Conservation (phyloP, 306 rosid species). For the Quercus robur region DNA sequence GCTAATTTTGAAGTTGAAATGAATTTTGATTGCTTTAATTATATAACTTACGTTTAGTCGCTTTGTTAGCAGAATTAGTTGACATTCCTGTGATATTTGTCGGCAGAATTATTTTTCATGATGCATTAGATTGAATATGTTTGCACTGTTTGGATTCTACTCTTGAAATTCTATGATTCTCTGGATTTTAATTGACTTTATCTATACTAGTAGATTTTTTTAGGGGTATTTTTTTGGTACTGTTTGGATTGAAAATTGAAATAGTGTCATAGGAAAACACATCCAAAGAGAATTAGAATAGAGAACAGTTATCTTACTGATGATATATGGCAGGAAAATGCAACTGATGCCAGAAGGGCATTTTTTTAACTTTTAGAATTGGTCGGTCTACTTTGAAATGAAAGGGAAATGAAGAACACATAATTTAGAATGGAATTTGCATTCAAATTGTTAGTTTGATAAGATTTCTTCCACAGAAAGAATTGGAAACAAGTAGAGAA, state of each 20-base stretch:
- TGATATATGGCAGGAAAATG: background rate
- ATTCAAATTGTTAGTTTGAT: background rate
- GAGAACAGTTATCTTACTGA: background rate
- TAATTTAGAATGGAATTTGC: background rate
- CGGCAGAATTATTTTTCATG: background rate
- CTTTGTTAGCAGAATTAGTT: background rate
- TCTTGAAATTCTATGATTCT: background rate
- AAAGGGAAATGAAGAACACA: background rate
- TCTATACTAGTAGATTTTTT: background rate
- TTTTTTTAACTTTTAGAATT: background rate
- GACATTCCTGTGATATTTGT: background rate
- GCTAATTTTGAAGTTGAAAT: background rate
- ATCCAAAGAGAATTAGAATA: background rate
- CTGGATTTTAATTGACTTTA: background rate
- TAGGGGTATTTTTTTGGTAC: background rate
- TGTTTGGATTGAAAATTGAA: background rate
- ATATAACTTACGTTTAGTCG: background rate
- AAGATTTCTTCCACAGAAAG: background rate
- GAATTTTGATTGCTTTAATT: background rate
- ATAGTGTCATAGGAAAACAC: background rate
- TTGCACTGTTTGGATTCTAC: background rate
- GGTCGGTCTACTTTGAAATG: background rate
- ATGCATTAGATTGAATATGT: background rate
- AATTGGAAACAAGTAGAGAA: background rate
- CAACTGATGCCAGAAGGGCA: background rate